A percentile compares a stretch with the other conserved stretches of the same genome.
These are phyloP conservation scores for Biscogniauxia marginata DNA, from an alignment of 2,329 filamentous ascomycete genomes.

Conservation along the genomic window DNA sequence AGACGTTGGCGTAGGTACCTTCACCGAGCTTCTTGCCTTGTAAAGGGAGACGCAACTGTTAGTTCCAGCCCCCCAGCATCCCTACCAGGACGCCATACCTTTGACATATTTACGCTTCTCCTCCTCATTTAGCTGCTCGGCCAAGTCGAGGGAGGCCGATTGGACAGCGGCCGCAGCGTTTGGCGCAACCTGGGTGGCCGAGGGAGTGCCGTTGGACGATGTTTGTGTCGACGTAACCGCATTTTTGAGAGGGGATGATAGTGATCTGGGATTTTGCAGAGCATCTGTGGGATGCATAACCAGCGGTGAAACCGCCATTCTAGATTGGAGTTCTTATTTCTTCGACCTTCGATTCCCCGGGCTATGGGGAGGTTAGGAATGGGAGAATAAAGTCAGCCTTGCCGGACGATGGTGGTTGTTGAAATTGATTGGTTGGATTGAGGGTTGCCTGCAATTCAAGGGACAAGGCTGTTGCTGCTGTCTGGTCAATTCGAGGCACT, in stretches of 20 bases:
- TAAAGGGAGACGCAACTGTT: conserved; percentile 4
- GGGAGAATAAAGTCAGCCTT: neutral
- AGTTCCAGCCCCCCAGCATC: conserved; percentile 7
- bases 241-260: conserved; percentile 46
- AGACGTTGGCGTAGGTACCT: conserved; percentile 96
- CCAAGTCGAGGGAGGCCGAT: conserved; percentile 49
- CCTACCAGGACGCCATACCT: conserved; percentile 46
- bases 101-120: conserved; percentile 89
- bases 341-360: neutral
- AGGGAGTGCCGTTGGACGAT: conserved; percentile 47
- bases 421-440: neutral
- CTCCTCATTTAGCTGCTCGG: conserved; percentile 79
- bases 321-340: conserved; percentile 1
- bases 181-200: conserved; percentile 27
- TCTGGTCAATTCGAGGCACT: no score
- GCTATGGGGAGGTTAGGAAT: neutral
- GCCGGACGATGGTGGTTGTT: neutral
- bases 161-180: conserved; percentile 30
- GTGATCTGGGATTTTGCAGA: conserved; percentile 30
- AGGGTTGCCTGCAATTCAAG: neutral
- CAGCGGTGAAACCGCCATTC: conserved; percentile 34
- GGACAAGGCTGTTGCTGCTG: neutral
- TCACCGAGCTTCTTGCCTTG: conserved; percentile 87
- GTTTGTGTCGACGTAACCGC: conserved; percentile 37
- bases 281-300: conserved; percentile 29